phyloP scores from a whole-genome alignment of 2,329 filamentous ascomycete genomes.

The Neofusicoccum laricinum region DNA sequence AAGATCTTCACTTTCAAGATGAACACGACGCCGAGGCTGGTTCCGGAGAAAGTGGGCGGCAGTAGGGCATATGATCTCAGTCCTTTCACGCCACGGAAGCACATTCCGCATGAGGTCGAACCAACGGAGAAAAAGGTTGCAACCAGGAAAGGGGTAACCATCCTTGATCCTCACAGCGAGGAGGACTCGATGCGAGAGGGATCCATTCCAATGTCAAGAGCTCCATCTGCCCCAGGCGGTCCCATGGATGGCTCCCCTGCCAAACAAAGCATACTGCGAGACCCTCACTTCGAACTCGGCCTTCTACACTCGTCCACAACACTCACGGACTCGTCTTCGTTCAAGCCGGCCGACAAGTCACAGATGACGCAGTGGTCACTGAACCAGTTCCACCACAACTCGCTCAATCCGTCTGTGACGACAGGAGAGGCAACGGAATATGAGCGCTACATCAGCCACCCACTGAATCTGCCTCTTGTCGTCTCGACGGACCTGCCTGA shows the following conservation, averaged over 20 bases:
- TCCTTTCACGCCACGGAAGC: slow-evolving; percentile 74
- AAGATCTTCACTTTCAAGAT: slow-evolving; percentile 94
- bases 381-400: slow-evolving; percentile 79
- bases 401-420: slow-evolving; percentile 79
- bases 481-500: slow-evolving; percentile 65
- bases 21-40: slow-evolving; percentile 82
- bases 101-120: slow-evolving; percentile 20
- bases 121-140: slow-evolving; percentile 60
- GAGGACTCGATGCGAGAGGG: slow-evolving; percentile 21
- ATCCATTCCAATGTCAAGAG: slow-evolving; percentile 15
- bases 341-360: slow-evolving; percentile 67
- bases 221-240: slow-evolving; percentile 21
- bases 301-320: slow-evolving; percentile 21
- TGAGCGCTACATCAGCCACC: slow-evolving; percentile 81
- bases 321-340: slow-evolving; percentile 23
- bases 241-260: slow-evolving; percentile 30
- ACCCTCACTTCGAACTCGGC: slow-evolving; percentile 35
- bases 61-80: slow-evolving; percentile 79
- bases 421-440: slow-evolving; percentile 80
- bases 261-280: slow-evolving; percentile 43
- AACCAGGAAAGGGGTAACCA: slow-evolving; percentile 65
- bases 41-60: slow-evolving; percentile 69
- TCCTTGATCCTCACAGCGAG: slow-evolving; percentile 58
- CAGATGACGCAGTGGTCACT: slow-evolving; percentile 86
- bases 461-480: slow-evolving; percentile 82